Percentiles rank a stretch among this genome's conserved stretches.
These are phyloP conservation scores for Volvox reticuliferus DNA, from an alignment of 139 green algal genomes.

Conservation along the genomic window DNA sequence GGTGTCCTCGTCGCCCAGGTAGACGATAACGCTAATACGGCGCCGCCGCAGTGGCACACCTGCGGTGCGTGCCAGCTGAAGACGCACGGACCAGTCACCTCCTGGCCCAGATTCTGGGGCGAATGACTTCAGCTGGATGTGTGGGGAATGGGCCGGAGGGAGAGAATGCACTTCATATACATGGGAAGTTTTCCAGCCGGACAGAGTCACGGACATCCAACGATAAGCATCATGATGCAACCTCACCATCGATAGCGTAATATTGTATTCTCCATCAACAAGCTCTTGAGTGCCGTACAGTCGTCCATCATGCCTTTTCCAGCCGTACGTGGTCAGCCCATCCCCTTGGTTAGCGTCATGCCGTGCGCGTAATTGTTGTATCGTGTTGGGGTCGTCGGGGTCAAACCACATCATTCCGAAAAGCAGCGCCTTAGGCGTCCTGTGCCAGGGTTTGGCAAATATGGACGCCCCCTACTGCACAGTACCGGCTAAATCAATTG, in stretches of 20 bases:
- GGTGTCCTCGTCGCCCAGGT: slow-evolving; percentile 41
- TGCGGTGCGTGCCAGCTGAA: neutral
- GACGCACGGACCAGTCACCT: slow-evolving; percentile 67
- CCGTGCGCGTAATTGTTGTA: slow-evolving; percentile 45
- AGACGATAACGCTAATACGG: slow-evolving; percentile 37
- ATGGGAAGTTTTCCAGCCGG: no score
- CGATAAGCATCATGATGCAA: no score
- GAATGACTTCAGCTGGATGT: slow-evolving; percentile 52
- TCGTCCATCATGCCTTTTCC: slow-evolving; percentile 88
- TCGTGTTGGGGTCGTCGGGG: slow-evolving; percentile 50
- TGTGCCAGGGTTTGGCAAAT: neutral
- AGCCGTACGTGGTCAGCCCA: slow-evolving; percentile 79
- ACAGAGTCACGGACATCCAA: no score
- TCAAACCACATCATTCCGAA: slow-evolving; percentile 91
- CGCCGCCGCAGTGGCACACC: neutral
- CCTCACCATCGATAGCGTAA: slow-evolving; percentile 71
- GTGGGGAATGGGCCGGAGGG: neutral
- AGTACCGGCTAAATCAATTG: no score
- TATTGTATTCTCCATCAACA: slow-evolving; percentile 71
- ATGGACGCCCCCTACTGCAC: no score
- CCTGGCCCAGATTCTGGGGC: slow-evolving; percentile 42
- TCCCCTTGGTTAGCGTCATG: slow-evolving; percentile 68
- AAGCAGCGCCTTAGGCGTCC: slow-evolving; percentile 73
- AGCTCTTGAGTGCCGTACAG: slow-evolving; percentile 84
- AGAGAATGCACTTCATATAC: no score